Evolutionary conservation across 305 asterid species (phyloP), one percentile per base, ranked within the genome.

Genomic region (Petunia hybrid): DNA sequence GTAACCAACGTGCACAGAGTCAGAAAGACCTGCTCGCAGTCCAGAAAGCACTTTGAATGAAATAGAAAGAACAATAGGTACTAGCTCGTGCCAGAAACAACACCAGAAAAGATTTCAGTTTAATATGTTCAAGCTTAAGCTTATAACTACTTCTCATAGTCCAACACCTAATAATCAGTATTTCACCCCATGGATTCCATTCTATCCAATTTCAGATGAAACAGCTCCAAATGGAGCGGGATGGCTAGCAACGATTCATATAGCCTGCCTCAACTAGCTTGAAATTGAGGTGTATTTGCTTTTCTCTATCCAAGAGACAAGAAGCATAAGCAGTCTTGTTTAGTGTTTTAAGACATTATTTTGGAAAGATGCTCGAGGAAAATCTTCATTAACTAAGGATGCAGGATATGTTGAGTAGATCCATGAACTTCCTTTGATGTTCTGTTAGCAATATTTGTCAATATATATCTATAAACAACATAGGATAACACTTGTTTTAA

Each of bases 1-100:
- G 99, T 93, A 77, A 97, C 92, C 66, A 90, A 91, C 1, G 99
- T 94, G 83, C 99, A 97, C 41, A 92, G 70, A 42, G 87, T 73
- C 81, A 95, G 92, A 91, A 95, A 92, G 60, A 89, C 92, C 99
- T 97, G 89, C 39, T 80, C 68, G 82, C 80, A 79, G 55, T 35
- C 69, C 69, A 62, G 61, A 63, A 60, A 41, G 66, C 63, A 55
- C 80, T 87, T 62, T 84, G 89, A 81, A 35, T 51, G 77, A 65
- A 48, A 77, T 4, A 48, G 83, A 63, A 68, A 51, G 76, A 62
- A 69, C 42, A 71, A 77, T 38, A 39, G 55, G 43, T 74, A 82
- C 77, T 9, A 78, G 80, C 63, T 68, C 48, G 61, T 57, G 35
- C 31, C 46, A 73, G 78, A 40, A 65, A 74, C 76, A 57, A 62